These are phyloP conservation scores for Didymosphaeria variabile DNA, from an alignment of 2,329 filamentous ascomycete species.

Conservation along the genomic window DNA sequence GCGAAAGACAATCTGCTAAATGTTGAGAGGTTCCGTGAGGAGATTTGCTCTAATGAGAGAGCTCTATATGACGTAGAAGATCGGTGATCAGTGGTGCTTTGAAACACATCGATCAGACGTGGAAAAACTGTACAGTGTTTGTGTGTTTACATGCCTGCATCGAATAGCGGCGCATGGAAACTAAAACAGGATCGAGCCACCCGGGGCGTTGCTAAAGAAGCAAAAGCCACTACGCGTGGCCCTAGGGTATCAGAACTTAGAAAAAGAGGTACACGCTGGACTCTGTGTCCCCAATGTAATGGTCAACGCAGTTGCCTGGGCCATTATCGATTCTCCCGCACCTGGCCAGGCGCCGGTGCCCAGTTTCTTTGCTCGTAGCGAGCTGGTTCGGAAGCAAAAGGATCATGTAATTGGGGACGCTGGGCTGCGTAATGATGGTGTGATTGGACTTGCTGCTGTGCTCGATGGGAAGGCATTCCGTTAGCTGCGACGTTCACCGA, in stretches of 20 bases:
- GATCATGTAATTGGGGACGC: conserved; percentile 27
- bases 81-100: not conserved
- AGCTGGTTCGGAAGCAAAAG: conserved; percentile 27
- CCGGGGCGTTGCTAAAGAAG: conserved; percentile 13
- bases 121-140: not conserved
- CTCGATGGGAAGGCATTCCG: conserved; percentile 15
- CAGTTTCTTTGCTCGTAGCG: conserved; percentile 41
- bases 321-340: conserved; percentile 19
- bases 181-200: conserved; percentile 1
- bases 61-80: conserved; percentile 16
- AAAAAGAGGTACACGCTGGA: conserved; percentile 2
- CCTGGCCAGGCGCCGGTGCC: conserved; percentile 22
- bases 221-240: conserved; percentile 1
- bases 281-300: not conserved
- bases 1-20: conserved; percentile 9
- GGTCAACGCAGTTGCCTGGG: not conserved
- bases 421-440: conserved; percentile 11
- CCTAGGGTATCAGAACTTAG: conserved; percentile 18
- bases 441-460: conserved; percentile 7
- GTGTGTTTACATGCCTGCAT: not conserved
- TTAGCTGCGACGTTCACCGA: conserved; percentile 29
- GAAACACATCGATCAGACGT: conserved; percentile 3
- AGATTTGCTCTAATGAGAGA: conserved; percentile 16
- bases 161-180: not conserved
- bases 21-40: conserved; percentile 18